A percentile compares a stretch with the other conserved stretches of the same genome.
These are phyloP conservation scores for Trichoderma asperellum DNA, from an alignment of 2,329 filamentous ascomycete genomes.

Conservation along the genomic window DNA sequence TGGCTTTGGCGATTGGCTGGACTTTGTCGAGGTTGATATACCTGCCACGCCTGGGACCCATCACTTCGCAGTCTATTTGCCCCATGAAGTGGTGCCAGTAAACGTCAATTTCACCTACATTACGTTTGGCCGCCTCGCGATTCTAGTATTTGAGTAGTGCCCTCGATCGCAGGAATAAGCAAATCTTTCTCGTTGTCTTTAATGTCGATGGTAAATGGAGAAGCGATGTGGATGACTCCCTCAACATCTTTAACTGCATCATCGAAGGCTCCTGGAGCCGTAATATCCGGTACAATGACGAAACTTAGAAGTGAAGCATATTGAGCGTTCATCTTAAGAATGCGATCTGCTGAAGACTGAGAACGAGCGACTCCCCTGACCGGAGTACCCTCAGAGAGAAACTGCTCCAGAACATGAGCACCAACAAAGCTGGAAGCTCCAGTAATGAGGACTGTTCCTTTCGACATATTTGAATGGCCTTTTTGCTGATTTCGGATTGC, in stretches of 20 bases:
- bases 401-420: slow-evolving; percentile 21
- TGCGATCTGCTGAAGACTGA: slow-evolving; percentile 20
- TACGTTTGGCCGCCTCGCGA: too few relatives aligned
- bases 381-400: slow-evolving; percentile 16
- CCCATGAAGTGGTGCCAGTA: too few relatives aligned
- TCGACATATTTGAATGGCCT: neutral
- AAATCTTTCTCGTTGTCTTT: slow-evolving; percentile 21
- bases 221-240: slow-evolving; percentile 13
- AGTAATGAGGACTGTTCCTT: slow-evolving; percentile 7
- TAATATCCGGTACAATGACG: slow-evolving; percentile 15
- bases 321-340: slow-evolving; percentile 5
- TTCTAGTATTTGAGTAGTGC: slow-evolving; percentile 10
- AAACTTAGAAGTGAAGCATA: slow-evolving; percentile 18
- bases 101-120: too few relatives aligned
- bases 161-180: slow-evolving; percentile 22
- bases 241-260: slow-evolving; percentile 8
- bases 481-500: neutral
- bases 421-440: slow-evolving; percentile 19
- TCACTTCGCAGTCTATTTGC: too few relatives aligned
- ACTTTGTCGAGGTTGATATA: too few relatives aligned
- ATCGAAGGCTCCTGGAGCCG: slow-evolving; percentile 8
- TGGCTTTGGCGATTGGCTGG: too few relatives aligned
- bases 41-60: too few relatives aligned
- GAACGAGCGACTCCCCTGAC: slow-evolving; percentile 19
- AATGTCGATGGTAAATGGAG: slow-evolving; percentile 1